Base-by-base conservation (phyloP, 2,329 filamentous ascomycete species). In the Salinomyces thailandicus region DNA sequence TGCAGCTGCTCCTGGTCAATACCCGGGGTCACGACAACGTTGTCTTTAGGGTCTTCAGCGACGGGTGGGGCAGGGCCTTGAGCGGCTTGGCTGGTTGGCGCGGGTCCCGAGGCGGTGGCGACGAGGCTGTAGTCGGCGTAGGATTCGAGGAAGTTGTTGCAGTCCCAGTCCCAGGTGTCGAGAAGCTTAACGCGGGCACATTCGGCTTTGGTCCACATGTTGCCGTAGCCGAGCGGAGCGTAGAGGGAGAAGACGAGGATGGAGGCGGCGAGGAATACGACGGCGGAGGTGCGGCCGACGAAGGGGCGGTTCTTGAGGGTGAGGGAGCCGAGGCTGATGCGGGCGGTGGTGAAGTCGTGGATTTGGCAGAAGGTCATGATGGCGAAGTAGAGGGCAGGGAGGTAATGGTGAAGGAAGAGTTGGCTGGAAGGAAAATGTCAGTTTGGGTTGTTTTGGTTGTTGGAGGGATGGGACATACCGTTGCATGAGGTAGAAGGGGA, bases 401-500 rank as follows among this genome's bases (percentile, higher is more conserved):
- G 91, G 63, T 98, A 98, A 66, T 98, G 91, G 62, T 98, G 91
- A 44, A 98, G 71, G 73, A 98, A 98, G 22, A 98, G 78, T 64
- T 98, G 91, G 51, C 40, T 43, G 28, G 31, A 8, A 12, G 8
- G 13, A 17, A 14, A 9, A 15, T 12, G 20, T 42, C 39, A 39
- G 33, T 26, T 20, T 5, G 5, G 13, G 7, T 6, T 13, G 7
- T 17, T n/a, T 5, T 33, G 19, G 5, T 2, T 4, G 4, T 6
- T 20, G 2, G 12, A 13, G 15, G 13, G 12, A 7, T 18, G 9
- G 11, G 14, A 34, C 40, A 20, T 20, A 39, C 40, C 91, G 86
- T 58, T 91, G 79, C 91, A 98, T 96, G 39, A 98, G 74, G 68
- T 79, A 98, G 69, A 98, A 98, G 8, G 91, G 91, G 71, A 98